A percentile compares a stretch with the other conserved stretches of the same genome.
Evolutionary conservation across 257 asterid genomes (phyloP).

Genomic region (Linaria vulgaris): DNA sequence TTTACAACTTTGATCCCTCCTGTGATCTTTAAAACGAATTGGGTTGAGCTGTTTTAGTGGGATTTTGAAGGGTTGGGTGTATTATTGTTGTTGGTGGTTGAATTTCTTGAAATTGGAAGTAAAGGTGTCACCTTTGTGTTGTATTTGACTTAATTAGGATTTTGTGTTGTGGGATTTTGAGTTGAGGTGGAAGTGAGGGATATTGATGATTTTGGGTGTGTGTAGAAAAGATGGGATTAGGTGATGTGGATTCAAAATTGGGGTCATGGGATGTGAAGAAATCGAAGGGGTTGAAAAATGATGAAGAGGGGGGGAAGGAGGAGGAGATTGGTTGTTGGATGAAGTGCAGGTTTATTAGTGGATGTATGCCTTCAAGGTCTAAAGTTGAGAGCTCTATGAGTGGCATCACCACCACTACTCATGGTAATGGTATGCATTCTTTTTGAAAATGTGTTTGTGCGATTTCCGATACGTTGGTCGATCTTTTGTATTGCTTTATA

Average conservation of each 20-base stretch:
- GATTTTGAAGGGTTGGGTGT: constrained; percentile 15
- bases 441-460: constrained; percentile 3
- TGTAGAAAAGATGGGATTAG: constrained; percentile 69
- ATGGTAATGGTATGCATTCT: constrained; percentile 47
- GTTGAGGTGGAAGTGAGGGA: constrained; percentile 26
- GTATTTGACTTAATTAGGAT: too few relatives aligned
- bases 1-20: constrained; percentile 35
- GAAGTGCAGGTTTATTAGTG: constrained; percentile 66
- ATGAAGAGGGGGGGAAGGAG: constrained; percentile 31
- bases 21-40: constrained; percentile 42
- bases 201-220: constrained; percentile 33
- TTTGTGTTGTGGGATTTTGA: constrained; percentile 36
- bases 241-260: constrained; percentile 43
- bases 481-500: constrained; percentile 2
- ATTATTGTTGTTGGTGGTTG: constrained; percentile 16
- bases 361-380: constrained; percentile 96
- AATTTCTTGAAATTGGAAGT: too few relatives aligned
- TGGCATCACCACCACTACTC: constrained; percentile 84
- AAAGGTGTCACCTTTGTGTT: too few relatives aligned
- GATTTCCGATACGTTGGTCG: not conserved
- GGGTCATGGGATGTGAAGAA: constrained; percentile 52
- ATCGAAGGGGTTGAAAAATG: constrained; percentile 39
- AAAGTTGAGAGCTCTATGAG: constrained; percentile 89
- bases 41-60: not conserved
- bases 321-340: constrained; percentile 73